A percentile compares a stretch with the other conserved stretches of the same genome.
These are phyloP conservation scores for Plectranthus barbatus DNA, from an alignment of 257 asterid species.

Conservation along the genomic window DNA sequence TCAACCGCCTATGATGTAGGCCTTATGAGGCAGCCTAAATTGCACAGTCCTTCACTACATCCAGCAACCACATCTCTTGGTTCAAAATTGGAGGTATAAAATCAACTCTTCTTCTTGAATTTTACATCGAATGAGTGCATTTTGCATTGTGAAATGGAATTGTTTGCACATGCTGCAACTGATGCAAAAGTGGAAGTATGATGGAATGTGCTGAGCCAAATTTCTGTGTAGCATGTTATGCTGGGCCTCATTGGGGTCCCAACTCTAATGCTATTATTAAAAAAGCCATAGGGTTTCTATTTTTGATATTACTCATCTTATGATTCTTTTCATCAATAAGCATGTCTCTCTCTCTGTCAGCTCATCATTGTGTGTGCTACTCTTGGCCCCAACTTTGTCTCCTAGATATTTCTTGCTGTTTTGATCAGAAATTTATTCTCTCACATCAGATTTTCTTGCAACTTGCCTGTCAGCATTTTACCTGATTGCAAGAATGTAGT, in stretches of 20 bases:
- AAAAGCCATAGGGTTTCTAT: too few relatives aligned
- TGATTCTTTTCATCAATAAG: background rate
- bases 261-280: too few relatives aligned
- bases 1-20: too few relatives aligned
- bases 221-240: too few relatives aligned
- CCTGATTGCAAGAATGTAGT: slow-evolving; percentile 82
- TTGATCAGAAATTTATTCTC: background rate
- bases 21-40: too few relatives aligned
- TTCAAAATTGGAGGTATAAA: slow-evolving; percentile 54
- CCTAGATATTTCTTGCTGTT: background rate
- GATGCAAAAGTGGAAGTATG: background rate
- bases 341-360: background rate
- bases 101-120: background rate
- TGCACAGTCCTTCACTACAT: too few relatives aligned
- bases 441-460: background rate
- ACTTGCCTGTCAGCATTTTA: slow-evolving; percentile 77
- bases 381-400: background rate
- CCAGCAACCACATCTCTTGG: slow-evolving; percentile 63
- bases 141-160: background rate
- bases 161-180: background rate
- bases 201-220: too few relatives aligned
- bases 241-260: too few relatives aligned
- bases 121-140: too few relatives aligned
- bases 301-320: too few relatives aligned
- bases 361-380: background rate